Percentiles rank a stretch among this genome's conserved stretches.
phyloP scores from a whole-genome alignment of 768 basidiomycete genomes.

The Mycena capillaripes region DNA sequence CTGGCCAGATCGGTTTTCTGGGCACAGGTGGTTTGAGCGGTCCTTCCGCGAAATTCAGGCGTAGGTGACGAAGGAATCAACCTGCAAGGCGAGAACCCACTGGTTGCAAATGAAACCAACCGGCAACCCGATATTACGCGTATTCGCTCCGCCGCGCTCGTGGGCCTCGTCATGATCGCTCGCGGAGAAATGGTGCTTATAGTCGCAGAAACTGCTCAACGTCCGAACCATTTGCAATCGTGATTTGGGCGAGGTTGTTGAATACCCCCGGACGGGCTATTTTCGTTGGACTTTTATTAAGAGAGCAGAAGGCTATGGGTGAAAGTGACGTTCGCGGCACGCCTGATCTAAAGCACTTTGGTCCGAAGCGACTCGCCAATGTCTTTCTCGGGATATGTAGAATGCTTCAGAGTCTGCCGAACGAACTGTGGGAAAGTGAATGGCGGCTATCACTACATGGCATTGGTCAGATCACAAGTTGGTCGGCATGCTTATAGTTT shows the following conservation, averaged over 20 bases:
- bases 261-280: conserved; percentile 66
- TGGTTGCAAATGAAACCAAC: background rate
- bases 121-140: conserved; percentile 34
- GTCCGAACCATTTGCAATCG: conserved; percentile 63
- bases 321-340: too few species aligned
- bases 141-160: conserved; percentile 50
- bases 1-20: conserved; percentile 42
- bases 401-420: too few species aligned
- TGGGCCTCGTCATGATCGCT: conserved; percentile 75
- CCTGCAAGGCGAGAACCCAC: too few species aligned
- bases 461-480: too few species aligned
- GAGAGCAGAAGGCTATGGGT: background rate
- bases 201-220: conserved; percentile 62
- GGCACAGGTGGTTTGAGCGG: conserved; percentile 31
- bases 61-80: background rate
- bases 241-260: conserved; percentile 69
- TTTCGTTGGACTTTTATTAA: conserved; percentile 12
- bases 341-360: too few species aligned
- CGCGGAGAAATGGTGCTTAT: conserved; percentile 80
- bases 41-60: background rate
- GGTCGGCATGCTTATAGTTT: too few species aligned
- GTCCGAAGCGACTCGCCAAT: too few species aligned
- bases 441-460: too few species aligned
- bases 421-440: too few species aligned
- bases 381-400: too few species aligned